Base-by-base conservation (phyloP, 345 rosid genomes). In the Moringa oleifera region DNA sequence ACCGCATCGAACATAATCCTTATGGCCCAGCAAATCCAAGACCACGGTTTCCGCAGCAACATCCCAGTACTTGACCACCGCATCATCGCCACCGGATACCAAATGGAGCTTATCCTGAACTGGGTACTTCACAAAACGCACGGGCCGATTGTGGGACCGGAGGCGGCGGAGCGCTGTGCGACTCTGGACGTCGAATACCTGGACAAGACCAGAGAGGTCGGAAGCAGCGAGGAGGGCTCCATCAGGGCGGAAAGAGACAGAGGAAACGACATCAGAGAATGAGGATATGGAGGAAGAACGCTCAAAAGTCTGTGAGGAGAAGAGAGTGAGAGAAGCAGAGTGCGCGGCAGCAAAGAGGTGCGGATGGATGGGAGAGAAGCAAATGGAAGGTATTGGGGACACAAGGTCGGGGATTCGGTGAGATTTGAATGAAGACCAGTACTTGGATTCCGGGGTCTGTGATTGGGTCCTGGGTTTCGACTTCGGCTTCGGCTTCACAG, bases 11-110 rank as follows among this genome's bases (percentile, higher is more conserved):
- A 90, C 97, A 53, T 94, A 94, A 68, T 94, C 99, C 72, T 81
- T 90, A 58, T 94, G 99, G 20, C 97, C 97, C 20, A 70, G 0
- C 24, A 94, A 68, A 68, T 94, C 79, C 66, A 74, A 65, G 2
- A 90, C 68, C 61, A 83, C 84, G 17, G 63, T 82, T 67, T 77
- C 83, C 1, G 80, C 88, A 1, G 92, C 88, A 22, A 93, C 97
- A 61, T 93, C 99, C 99, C 97, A 93, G 57, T 86, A 93, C 68
- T 93, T 93, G 20, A 93, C 99, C 2, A 93, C 62, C 4, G 83
- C 87, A 36, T 94, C 99, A 57, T 94, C 99, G 0, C 99, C 96
- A 21, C 97, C 97, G 0, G 99, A 90, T 2, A 94, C 75, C 60
- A 94, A 69, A 65, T 88, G 99, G 23, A 90, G 88, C 86, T 88